Evolutionary conservation across 108 stramenopile species (phyloP).

Genomic region (Stephanodiscus triporus): DNA sequence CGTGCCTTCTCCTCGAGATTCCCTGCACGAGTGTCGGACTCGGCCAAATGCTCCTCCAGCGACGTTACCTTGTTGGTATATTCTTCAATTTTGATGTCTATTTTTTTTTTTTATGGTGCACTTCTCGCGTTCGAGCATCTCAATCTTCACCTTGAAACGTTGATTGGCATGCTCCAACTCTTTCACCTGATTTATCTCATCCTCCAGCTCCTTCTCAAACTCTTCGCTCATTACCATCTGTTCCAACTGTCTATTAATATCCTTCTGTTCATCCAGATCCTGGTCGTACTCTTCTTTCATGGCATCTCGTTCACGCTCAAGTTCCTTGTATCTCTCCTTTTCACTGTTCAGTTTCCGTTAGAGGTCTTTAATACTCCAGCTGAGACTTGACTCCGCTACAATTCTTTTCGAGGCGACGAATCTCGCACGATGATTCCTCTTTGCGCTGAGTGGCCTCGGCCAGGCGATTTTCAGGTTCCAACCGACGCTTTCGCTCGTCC

Average conservation of each 20-base stretch:
- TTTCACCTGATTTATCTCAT: slow-evolving; percentile 52
- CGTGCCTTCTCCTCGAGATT: slow-evolving; percentile 27
- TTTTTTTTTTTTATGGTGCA: slow-evolving; percentile 33
- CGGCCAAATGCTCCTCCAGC: slow-evolving; percentile 37
- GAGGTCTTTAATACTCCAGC: slow-evolving; percentile 36
- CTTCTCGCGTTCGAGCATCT: slow-evolving; percentile 51
- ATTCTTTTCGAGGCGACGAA: slow-evolving; percentile 28
- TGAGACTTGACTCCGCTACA: slow-evolving; percentile 22
- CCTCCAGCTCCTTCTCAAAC: slow-evolving; percentile 52
- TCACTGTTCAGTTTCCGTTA: slow-evolving; percentile 44
- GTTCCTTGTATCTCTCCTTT: slow-evolving; percentile 27
- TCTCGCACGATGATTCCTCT: slow-evolving; percentile 36
- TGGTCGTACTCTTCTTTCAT: slow-evolving; percentile 52
- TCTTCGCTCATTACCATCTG: slow-evolving; percentile 56
- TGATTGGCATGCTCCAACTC: slow-evolving; percentile 51
- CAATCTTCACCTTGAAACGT: slow-evolving; percentile 50
- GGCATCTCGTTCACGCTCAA: slow-evolving; percentile 39
- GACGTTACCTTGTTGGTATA: slow-evolving; percentile 31
- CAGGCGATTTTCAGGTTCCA: slow-evolving; percentile 33
- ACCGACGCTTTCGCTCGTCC: slow-evolving; percentile 22
- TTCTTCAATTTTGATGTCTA: slow-evolving; percentile 46
- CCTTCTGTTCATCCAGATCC: slow-evolving; percentile 52
- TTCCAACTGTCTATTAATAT: slow-evolving; percentile 51
- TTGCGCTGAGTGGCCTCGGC: slow-evolving; percentile 27
- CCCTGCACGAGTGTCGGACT: slow-evolving; percentile 29